Base-by-base conservation (phyloP, 345 rosid species). In the Melastoma malabathricum region DNA sequence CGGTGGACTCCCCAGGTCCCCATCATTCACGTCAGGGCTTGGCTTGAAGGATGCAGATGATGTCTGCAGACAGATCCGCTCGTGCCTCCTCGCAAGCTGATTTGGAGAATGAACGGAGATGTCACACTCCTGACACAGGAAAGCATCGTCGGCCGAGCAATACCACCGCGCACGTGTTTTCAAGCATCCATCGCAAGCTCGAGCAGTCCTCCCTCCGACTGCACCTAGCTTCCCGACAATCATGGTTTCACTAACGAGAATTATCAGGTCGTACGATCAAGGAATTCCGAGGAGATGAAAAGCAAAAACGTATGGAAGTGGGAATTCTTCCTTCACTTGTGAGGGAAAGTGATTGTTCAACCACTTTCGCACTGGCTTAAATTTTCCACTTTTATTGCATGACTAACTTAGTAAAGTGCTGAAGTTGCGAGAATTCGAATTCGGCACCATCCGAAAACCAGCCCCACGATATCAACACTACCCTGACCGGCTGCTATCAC, bases 61-160 rank as follows among this genome's bases (percentile, higher is more conserved):
- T 4, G 77, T 57, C 64, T 77, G 79, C 51, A 89, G 65, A 13
- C 86, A 86, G 29, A 85, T 84, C 47, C 97, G 71, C 61, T 83
- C 80, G 53, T 89, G 97, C 20, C 94, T 68, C 41, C 88, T 75
- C 3, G 97, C 97, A 0, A 89, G 74, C 15, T 75, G 75, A 55
- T 89, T 89, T 1, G 97, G 94, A 1, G 95, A 83, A 61, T 89
- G 97, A 10, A 86, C 90, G 0, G 77, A 72, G 25, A 76, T 63
- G 54, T 89, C 97, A 18, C 97, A 89, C 15, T 66, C 60, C 55
- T 83, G 94, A 62, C 97, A 89, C 34, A 89, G 90, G 47, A 89
- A 89, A 14, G 97, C 97, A 63, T 89, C 97, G 51, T 89, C 97
- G 0, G 97, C 89, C 0, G 88, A 82, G 23, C 97, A 89, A 53